These are phyloP conservation scores for Penicillium paradoxum DNA, from an alignment of 495 filamentous ascomycete genomes.

Conservation along the genomic window DNA sequence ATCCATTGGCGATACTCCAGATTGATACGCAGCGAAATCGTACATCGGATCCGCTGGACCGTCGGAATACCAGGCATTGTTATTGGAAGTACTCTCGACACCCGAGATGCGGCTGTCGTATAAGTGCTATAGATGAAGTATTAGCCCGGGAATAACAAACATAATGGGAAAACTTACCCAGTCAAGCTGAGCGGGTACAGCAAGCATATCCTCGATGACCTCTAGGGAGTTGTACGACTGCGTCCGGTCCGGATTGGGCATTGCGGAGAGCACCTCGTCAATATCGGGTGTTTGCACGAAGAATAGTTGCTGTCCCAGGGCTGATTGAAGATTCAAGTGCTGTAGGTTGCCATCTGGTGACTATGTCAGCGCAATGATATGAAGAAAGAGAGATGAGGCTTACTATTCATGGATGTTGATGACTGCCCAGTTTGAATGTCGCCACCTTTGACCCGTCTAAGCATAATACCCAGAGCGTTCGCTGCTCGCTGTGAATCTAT, in stretches of 20 bases:
- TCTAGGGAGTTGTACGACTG: conserved; percentile 35
- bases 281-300: background rate
- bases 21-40: conserved; percentile 3
- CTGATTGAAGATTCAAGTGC: background rate
- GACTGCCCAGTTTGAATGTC: conserved; percentile 10
- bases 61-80: conserved; percentile 13
- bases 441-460: conserved; percentile 56
- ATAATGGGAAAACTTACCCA: conserved; percentile 54
- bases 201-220: conserved; percentile 52
- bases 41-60: background rate
- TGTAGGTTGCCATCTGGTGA: conserved; percentile 1
- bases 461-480: conserved; percentile 66
- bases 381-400: conserved; percentile 20
- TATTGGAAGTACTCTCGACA: conserved; percentile 10
- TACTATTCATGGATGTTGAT: conserved; percentile 6
- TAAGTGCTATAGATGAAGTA: conserved; percentile 16
- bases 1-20: background rate
- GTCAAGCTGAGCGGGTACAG: conserved; percentile 54
- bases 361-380: background rate
- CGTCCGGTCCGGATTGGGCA: background rate
- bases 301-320: conserved; percentile 10
- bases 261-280: background rate
- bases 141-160: too few relatives aligned
- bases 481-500: conserved; percentile 79
- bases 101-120: conserved; percentile 21